phyloP scores from a whole-genome alignment of 805 yeast species.

The Barnettozyma sucrosica region DNA sequence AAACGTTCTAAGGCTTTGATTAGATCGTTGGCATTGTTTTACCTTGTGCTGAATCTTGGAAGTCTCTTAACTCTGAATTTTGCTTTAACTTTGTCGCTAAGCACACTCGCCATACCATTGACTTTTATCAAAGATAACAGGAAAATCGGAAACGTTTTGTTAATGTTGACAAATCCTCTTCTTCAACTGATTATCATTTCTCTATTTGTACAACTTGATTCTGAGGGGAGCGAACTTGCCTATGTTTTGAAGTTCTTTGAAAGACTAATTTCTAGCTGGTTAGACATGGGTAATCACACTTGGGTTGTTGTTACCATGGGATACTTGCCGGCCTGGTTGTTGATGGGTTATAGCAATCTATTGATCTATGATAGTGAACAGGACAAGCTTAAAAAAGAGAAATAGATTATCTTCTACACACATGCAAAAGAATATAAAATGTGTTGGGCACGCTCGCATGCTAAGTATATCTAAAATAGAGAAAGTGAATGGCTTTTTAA shows the following conservation, averaged over 20 bases:
- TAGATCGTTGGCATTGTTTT: constrained; percentile 46
- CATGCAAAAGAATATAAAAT: not conserved
- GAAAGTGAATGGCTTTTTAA: not conserved
- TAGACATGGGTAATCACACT: constrained; percentile 73
- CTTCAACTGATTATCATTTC: constrained; percentile 29
- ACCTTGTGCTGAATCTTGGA: constrained; percentile 62
- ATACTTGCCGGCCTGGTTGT: constrained; percentile 82
- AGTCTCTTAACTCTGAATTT: constrained; percentile 79
- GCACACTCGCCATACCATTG: constrained; percentile 70
- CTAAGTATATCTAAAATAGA: not conserved
- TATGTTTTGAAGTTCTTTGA: constrained; percentile 29
- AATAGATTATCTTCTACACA: not conserved
- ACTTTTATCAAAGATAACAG: constrained; percentile 39
- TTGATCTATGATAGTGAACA: constrained; percentile 1
- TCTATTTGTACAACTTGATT: constrained; percentile 23
- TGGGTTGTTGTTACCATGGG: constrained; percentile 70
- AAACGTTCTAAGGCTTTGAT: constrained; percentile 23
- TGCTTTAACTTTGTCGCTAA: constrained; percentile 68
- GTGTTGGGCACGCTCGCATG: not conserved
- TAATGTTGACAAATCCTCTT: constrained; percentile 50
- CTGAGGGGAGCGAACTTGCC: constrained; percentile 15
- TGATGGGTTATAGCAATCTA: constrained; percentile 27
- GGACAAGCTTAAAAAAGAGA: constrained; percentile 5
- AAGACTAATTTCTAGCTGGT: constrained; percentile 59
- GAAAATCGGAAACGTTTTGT: constrained; percentile 29